Conservation (phyloP, 805 yeast genomes). For the Metschnikowia kofuensis region DNA sequence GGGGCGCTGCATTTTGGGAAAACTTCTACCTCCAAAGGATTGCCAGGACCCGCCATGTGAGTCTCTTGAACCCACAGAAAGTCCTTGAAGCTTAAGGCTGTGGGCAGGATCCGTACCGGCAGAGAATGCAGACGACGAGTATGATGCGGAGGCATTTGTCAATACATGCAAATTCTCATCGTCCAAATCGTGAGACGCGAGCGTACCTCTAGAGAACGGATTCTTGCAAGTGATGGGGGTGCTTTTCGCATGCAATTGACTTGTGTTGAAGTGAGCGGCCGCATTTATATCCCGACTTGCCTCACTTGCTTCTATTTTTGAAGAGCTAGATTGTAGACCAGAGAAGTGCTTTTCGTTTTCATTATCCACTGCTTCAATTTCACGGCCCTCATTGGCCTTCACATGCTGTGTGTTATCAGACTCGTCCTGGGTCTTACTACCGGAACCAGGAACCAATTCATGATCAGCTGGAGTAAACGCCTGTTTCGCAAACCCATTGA, state of each 20-base stretch:
- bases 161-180: conserved; percentile 31
- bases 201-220: background rate
- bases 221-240: background rate
- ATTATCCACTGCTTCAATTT: no score
- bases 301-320: no score
- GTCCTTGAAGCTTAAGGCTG: background rate
- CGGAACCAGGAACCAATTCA: background rate
- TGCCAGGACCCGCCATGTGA: conserved; percentile 7
- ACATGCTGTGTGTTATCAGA: background rate
- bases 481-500: background rate
- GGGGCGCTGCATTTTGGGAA: background rate
- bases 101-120: background rate
- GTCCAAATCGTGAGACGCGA: conserved; percentile 27
- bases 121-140: conserved; percentile 10
- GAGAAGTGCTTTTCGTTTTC: no score
- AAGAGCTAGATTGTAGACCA: no score
- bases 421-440: background rate
- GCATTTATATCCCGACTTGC: no score
- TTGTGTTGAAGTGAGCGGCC: no score
- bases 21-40: conserved; percentile 4
- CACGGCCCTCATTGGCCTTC: no score
- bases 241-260: background rate
- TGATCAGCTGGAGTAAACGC: background rate
- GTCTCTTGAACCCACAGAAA: conserved; percentile 10
- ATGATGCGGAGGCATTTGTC: conserved; percentile 17